A percentile compares a stretch with the other conserved stretches of the same genome.
phyloP scores from a whole-genome alignment of 176 grass and related monocot species.

The Olyra latifolia region DNA sequence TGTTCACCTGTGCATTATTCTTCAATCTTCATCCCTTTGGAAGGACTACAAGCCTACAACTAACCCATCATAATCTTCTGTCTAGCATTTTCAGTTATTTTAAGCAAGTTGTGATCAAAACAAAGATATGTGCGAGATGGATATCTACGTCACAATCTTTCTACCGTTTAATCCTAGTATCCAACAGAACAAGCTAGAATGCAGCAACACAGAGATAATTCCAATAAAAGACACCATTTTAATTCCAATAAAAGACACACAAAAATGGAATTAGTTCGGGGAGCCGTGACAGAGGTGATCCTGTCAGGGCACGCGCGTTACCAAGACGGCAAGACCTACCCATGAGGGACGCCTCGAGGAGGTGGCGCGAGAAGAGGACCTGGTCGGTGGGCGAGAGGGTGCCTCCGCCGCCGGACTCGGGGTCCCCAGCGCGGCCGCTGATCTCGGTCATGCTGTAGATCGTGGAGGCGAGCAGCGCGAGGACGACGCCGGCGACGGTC shows the following conservation, averaged over 20 bases:
- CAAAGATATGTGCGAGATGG: not conserved
- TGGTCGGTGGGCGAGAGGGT: constrained; percentile 80
- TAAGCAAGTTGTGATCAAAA: not conserved
- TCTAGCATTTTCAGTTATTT: constrained; percentile 3
- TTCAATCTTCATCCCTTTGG: not conserved
- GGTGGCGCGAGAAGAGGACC: constrained; percentile 81
- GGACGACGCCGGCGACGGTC: constrained; percentile 70
- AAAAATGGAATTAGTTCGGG: not conserved
- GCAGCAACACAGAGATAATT: not conserved
- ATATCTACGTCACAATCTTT: not conserved
- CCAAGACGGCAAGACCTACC: constrained; percentile 58
- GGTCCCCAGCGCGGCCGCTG: constrained; percentile 42
- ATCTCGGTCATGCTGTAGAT: constrained; percentile 79
- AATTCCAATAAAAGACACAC: no score
- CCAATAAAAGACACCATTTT: no score
- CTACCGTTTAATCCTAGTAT: not conserved
- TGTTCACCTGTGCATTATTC: not conserved
- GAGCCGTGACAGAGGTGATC: not conserved
- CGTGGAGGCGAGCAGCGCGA: constrained; percentile 59
- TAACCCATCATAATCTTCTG: not conserved
- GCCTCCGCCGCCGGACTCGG: constrained; percentile 31
- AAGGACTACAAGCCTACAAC: not conserved
- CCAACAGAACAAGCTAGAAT: not conserved
- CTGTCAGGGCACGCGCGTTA: not conserved
- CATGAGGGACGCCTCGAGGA: constrained; percentile 83